A percentile compares a stretch with the other conserved stretches of the same genome.
Conservation (phyloP, 202 grass and related monocot species). For the Digitaria exilis region DNA sequence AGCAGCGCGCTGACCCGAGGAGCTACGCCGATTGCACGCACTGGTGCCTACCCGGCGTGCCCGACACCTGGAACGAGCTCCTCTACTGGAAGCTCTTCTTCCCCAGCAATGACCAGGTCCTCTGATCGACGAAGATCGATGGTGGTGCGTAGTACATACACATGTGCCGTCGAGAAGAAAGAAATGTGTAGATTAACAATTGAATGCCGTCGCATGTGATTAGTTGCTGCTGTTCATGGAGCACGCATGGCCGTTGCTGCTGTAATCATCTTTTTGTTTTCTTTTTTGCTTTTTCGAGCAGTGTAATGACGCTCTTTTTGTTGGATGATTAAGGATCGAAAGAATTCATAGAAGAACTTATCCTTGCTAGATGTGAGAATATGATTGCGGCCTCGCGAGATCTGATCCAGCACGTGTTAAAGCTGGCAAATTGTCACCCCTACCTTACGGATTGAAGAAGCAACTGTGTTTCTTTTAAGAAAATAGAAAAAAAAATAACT, state of each 20-base stretch:
- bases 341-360: too few relatives aligned
- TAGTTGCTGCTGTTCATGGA: background rate
- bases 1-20: conserved; percentile 72
- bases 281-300: background rate
- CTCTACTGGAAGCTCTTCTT: conserved; percentile 88
- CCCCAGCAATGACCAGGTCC: conserved; percentile 49
- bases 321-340: background rate
- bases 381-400: background rate
- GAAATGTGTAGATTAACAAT: conserved; percentile 18
- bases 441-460: background rate
- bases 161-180: background rate
- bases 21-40: conserved; percentile 93
- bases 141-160: too few relatives aligned
- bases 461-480: too few relatives aligned
- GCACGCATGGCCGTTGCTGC: background rate
- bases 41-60: conserved; percentile 96
- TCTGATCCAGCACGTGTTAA: background rate
- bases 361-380: background rate
- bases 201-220: background rate
- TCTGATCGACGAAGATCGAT: conserved; percentile 11
- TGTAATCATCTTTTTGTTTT: conserved; percentile 13
- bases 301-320: background rate
- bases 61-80: conserved; percentile 94
- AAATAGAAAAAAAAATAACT: too few relatives aligned
- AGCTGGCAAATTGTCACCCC: background rate